Evolutionary conservation across 2,329 filamentous ascomycete species (phyloP).

Genomic region (Ophiostoma ips): DNA sequence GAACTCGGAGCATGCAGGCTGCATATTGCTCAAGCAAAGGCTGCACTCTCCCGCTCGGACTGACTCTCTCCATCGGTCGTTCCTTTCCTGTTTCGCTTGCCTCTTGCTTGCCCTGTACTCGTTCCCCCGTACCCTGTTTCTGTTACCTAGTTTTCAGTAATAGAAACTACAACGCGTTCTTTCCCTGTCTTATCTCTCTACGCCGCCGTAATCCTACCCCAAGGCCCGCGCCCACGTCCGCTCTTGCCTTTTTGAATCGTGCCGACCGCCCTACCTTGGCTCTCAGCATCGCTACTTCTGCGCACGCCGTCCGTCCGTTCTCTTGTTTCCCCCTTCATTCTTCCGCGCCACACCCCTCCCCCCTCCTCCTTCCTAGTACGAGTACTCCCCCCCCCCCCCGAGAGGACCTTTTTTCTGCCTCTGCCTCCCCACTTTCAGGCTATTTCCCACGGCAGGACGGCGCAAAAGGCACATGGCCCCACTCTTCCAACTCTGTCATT

Average conservation of each 20-base stretch:
- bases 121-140: neutral
- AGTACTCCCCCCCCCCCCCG: constrained; percentile 5
- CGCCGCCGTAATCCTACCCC: neutral
- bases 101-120: neutral
- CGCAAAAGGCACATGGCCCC: neutral
- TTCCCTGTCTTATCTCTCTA: neutral
- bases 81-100: neutral
- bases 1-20: no score
- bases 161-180: constrained; percentile 3
- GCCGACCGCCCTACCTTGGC: no score
- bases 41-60: constrained; percentile 3
- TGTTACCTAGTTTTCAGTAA: constrained; percentile 9
- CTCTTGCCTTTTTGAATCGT: no score
- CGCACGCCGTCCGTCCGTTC: no score
- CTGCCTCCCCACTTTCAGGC: constrained; percentile 9
- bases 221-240: neutral
- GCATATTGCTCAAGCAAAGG: no score
- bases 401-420: constrained; percentile 2
- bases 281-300: neutral
- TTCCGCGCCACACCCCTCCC: neutral
- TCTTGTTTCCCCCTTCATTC: neutral
- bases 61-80: neutral
- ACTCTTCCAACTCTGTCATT: constrained; percentile 1
- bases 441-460: constrained; percentile 5
- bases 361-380: neutral